A percentile compares a stretch with the other conserved stretches of the same genome.
phyloP scores from a whole-genome alignment of 2,329 filamentous ascomycete genomes.

The Calonectria crousiana region DNA sequence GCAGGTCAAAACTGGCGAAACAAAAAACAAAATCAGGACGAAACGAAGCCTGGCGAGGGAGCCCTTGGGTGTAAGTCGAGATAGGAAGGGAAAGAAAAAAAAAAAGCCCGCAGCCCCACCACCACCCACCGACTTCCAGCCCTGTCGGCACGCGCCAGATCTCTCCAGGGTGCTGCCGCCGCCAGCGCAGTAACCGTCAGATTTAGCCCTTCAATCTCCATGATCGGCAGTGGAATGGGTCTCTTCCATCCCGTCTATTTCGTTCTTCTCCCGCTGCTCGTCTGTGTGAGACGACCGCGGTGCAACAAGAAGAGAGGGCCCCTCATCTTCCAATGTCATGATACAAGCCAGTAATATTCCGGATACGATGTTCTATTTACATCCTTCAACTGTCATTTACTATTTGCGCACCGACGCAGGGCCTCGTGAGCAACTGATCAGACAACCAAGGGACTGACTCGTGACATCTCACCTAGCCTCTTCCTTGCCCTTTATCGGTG shows the following conservation, averaged over 20 bases:
- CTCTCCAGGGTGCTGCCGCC: conserved; percentile 8
- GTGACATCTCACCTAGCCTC: not conserved
- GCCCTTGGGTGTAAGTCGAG: not conserved
- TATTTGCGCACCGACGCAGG: not conserved
- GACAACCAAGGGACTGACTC: not conserved
- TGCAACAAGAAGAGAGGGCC: conserved; percentile 14
- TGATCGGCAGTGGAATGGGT: conserved; percentile 30
- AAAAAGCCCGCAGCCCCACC: not conserved
- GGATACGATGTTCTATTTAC: not conserved
- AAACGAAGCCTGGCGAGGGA: not conserved
- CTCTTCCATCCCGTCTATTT: conserved; percentile 19
- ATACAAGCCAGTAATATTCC: conserved; percentile 2
- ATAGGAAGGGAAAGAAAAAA: not conserved
- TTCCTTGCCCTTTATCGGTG: not conserved
- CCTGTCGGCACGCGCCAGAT: conserved; percentile 17
- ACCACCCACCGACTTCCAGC: not conserved
- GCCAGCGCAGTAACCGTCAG: conserved; percentile 10
- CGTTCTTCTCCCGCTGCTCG: conserved; percentile 1
- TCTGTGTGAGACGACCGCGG: conserved; percentile 29
- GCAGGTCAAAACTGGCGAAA: not conserved
- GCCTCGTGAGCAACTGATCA: not conserved
- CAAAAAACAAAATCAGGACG: not conserved
- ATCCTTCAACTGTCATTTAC: not conserved
- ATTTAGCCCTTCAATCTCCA: conserved; percentile 41
- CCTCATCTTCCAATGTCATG: conserved; percentile 15